phyloP scores from a whole-genome alignment of 306 rosid genomes.

The Castanopsis chinensis region DNA sequence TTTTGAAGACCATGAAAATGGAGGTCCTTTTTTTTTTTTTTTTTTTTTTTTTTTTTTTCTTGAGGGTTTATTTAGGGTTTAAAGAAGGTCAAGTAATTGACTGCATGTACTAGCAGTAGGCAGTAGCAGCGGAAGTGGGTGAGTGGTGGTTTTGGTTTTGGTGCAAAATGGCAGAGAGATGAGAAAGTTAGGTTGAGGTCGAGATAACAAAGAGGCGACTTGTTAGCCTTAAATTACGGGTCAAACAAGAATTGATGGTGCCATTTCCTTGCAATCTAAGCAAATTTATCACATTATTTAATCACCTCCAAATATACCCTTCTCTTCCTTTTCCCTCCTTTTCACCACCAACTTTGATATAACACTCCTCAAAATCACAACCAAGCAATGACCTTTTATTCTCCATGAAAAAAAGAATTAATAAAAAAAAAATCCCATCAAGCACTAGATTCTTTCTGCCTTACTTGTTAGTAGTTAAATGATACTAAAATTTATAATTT shows the following conservation, averaged over 20 bases:
- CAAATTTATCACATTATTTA: conserved; percentile 24
- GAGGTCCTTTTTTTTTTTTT: not conserved
- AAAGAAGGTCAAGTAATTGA: not conserved
- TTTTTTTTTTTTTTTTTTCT: not conserved
- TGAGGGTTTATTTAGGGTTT: not conserved
- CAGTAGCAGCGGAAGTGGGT: not conserved
- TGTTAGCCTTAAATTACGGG: conserved; percentile 77
- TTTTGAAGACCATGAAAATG: not conserved
- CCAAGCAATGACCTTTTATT: not conserved
- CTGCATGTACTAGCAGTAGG: not conserved
- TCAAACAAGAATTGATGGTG: conserved; percentile 80
- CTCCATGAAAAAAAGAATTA: not conserved
- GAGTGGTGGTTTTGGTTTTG: conserved; percentile 25
- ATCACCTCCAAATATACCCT: conserved; percentile 27
- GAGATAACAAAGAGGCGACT: conserved; percentile 66
- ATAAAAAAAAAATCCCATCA: not conserved
- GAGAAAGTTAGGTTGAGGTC: conserved; percentile 18
- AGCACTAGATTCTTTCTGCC: not conserved
- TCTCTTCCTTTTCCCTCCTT: conserved; percentile 37
- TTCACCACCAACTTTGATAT: conserved; percentile 83
- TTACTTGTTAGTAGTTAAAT: not conserved
- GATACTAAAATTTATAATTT: too few relatives aligned
- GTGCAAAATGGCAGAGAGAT: conserved; percentile 9
- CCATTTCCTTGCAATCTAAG: conserved; percentile 73
- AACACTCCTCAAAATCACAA: conserved; percentile 41